Evolutionary conservation across 2,329 filamentous ascomycete species (phyloP), one percentile per base, ranked within the genome.

Genomic region (Colletotrichum sp.): DNA sequence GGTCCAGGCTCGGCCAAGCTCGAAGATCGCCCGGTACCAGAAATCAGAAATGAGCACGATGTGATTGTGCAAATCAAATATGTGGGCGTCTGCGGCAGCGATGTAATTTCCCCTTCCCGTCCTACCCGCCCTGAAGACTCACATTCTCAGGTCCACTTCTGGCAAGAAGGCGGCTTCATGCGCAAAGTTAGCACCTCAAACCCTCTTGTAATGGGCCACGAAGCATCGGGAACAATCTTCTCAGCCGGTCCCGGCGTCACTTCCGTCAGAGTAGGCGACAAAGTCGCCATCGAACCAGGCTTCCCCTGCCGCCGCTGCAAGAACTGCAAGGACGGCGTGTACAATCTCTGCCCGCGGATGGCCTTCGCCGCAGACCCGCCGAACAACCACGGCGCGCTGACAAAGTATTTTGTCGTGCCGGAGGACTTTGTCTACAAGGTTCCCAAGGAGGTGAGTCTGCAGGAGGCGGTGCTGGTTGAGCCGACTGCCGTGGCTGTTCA

Each of bases 351-450:
- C 82, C 88, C 90, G 6, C 88, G 93, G 69, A 97, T 98, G 94
- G 86, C 84, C 7, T 98, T 98, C 82, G 95, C 95, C 6, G 95
- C 95, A 1, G 97, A 94, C 7, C 95, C 95, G n/a, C 95, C 95
- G 2, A 91, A 92, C 81, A 93, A 59, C 11, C 64, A 97, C 83
- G 95, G 95, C 28, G 96, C 95, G 0, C 87, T 98, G 34, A 92
- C 94, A 3, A 93, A 93, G 76, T 96, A 94, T 87, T 97, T 95
- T 86, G 82, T 88, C 12, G 87, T 95, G 16, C 94, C 95, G 2
- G 91, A 93, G 78, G 95, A 97, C 83, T 96, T 96, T 84, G 96
- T 94, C 88, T 96, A 95, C 85, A 94, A 93, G 85, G 89, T 98
- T 2, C 94, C 95, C 0, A 90, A 92, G 13, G 82, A 86, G 77